These are phyloP conservation scores for Saccharata proteae DNA, from an alignment of 2,329 filamentous ascomycete genomes.

Conservation along the genomic window DNA sequence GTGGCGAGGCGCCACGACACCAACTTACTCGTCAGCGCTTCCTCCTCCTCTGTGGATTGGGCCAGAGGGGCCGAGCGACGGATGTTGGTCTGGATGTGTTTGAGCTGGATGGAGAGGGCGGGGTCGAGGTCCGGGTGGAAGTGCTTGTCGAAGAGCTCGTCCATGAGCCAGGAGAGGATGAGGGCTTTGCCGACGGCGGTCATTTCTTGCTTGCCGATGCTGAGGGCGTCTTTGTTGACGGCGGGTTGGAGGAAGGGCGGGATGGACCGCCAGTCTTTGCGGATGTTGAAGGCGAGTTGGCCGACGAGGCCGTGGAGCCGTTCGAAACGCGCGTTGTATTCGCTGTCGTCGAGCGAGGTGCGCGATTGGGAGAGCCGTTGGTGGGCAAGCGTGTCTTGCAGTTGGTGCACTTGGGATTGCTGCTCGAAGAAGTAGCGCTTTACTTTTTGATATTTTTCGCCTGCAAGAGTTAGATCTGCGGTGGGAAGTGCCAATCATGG, in stretches of 20 bases:
- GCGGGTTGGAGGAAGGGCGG: slow-evolving; percentile 69
- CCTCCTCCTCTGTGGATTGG: slow-evolving; percentile 73
- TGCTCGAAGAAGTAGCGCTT: slow-evolving; percentile 97
- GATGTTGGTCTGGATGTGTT: slow-evolving; percentile 79
- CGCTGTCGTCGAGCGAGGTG: slow-evolving; percentile 87
- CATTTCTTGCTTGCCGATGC: slow-evolving; percentile 93
- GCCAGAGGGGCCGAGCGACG: slow-evolving; percentile 62
- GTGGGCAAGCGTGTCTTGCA: slow-evolving; percentile 95
- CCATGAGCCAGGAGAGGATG: slow-evolving; percentile 79
- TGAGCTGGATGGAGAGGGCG: slow-evolving; percentile 63
- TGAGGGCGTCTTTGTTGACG: slow-evolving; percentile 74
- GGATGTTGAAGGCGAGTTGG: slow-evolving; percentile 89
- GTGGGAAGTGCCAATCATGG: not conserved
- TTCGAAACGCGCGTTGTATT: slow-evolving; percentile 81
- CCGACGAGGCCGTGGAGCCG: slow-evolving; percentile 88
- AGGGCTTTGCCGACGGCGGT: slow-evolving; percentile 83
- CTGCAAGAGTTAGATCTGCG: slow-evolving; percentile 32
- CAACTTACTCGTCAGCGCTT: slow-evolving; percentile 76
- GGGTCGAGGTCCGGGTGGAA: slow-evolving; percentile 84
- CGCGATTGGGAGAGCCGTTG: slow-evolving; percentile 90
- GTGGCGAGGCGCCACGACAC: slow-evolving; percentile 91
- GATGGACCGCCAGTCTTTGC: slow-evolving; percentile 80
- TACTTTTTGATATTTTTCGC: slow-evolving; percentile 94
- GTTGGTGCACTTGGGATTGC: slow-evolving; percentile 75
- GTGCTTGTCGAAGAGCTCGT: slow-evolving; percentile 80